Base-by-base conservation (phyloP, 139 green algal genomes). In the Coccomyxa sp. region DNA sequence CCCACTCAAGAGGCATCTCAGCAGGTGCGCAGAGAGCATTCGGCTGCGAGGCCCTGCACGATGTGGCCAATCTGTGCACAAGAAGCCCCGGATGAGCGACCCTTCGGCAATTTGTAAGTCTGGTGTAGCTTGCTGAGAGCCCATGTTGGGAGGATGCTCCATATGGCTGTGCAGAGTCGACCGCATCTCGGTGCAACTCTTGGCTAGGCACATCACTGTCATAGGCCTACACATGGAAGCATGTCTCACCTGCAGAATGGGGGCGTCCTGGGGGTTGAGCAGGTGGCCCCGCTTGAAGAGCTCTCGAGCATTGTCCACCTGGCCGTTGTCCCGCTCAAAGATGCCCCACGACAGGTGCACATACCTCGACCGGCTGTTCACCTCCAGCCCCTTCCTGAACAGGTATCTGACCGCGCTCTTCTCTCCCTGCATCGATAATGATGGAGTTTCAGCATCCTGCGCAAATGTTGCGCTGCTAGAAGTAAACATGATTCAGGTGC, bases 211-310 rank as follows among this genome's bases (percentile, higher is more conserved):
- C n/a, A n/a, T n/a, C n/a, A n/a, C n/a, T n/a, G n/a, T n/a, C n/a
- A 18, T 64, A 6, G 50, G 27, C 64, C 5, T 37, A 71, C 24
- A 29, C 69, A 70, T 18, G 5, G 5, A 64, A 64, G 22, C 50
- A 64, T 3, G 24, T 1, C 79, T 39, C 39, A 82, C 93, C 87
- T 98, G 93, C 33, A 95, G 86, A 27, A 98, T 86, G 12, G 91
- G 91, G 4, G 93, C 72, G 79, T 99, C 96, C 0, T 78, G 81
- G 0, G 88, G 92, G 88, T 98, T 99, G 39, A 94, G 78, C 70
- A 77, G 18, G 36, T 79, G 74, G 12, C 95, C 96, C 8, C 85
- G 84, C 44, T 78, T 70, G 37, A 98, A 89, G 68, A 99, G 91
- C 76, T 88, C 55, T 69, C 89, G 78, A 44, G 91, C 93, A 39